These are phyloP conservation scores for Fusarium robinianum DNA, from an alignment of 2,329 filamentous ascomycete species.

Conservation along the genomic window DNA sequence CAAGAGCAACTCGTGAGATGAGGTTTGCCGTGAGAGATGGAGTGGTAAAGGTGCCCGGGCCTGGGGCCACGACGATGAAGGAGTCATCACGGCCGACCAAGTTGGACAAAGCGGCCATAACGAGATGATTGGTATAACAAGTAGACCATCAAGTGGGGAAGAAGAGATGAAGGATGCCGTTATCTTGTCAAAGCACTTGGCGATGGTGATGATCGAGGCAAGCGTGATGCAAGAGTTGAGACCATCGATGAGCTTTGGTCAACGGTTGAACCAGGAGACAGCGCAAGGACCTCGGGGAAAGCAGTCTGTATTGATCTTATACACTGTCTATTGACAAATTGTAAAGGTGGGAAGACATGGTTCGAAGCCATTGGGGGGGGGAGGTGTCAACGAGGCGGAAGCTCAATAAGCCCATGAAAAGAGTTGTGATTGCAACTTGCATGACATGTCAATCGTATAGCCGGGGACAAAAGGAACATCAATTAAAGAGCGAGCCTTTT, in stretches of 20 bases:
- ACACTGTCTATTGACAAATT: slow-evolving; percentile 7
- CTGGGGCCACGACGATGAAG: slow-evolving; percentile 29
- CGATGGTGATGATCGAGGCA: slow-evolving; percentile 10
- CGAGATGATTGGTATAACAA: not conserved
- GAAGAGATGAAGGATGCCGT: not conserved
- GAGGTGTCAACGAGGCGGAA: too few relatives aligned
- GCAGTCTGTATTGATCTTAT: slow-evolving; percentile 15
- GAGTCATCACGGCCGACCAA: slow-evolving; percentile 29
- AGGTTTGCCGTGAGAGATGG: slow-evolving; percentile 51
- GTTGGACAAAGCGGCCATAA: slow-evolving; percentile 23
- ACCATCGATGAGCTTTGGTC: slow-evolving; percentile 22
- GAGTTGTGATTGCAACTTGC: too few relatives aligned
- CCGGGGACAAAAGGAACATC: not conserved
- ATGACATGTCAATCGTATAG: too few relatives aligned
- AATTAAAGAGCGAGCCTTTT: not conserved
- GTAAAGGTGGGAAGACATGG: not conserved
- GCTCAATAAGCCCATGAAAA: too few relatives aligned
- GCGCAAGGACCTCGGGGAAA: slow-evolving; percentile 20
- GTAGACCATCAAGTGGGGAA: not conserved
- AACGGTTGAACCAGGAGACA: slow-evolving; percentile 25
- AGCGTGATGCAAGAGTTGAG: slow-evolving; percentile 5
- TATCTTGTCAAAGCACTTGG: slow-evolving; percentile 9
- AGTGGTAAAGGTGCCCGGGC: slow-evolving; percentile 33
- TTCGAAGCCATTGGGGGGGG: not conserved
- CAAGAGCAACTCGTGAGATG: slow-evolving; percentile 53